Conservation (phyloP, 805 yeast genomes). For the Candida suzukii region DNA sequence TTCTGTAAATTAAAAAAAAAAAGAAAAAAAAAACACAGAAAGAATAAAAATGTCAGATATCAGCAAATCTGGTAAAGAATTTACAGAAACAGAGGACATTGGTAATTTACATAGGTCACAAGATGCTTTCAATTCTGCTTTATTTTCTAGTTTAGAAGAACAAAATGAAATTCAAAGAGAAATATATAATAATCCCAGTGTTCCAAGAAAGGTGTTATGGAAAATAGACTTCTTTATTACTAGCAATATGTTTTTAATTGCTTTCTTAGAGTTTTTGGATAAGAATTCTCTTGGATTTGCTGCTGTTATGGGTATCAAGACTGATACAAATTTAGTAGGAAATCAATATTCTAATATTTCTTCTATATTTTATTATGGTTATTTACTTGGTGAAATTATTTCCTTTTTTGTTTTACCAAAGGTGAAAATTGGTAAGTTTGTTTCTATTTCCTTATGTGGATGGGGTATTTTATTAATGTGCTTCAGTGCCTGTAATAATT, state of each 20-base stretch:
- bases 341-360: conserved; percentile 24
- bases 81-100: too few species aligned
- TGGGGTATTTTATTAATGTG: conserved; percentile 57
- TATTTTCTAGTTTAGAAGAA: not conserved
- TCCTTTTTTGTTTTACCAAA: conserved; percentile 39
- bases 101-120: too few species aligned
- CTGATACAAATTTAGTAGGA: conserved; percentile 40
- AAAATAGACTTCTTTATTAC: conserved; percentile 45
- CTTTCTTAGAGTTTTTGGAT: conserved; percentile 51
- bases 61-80: too few species aligned
- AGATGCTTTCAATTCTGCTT: too few species aligned
- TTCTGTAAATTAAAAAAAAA: too few species aligned
- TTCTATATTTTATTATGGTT: conserved; percentile 41
- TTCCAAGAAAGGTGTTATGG: conserved; percentile 9
- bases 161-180: not conserved
- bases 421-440: conserved; percentile 46
- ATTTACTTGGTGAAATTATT: conserved; percentile 43
- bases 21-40: too few species aligned
- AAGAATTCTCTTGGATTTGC: conserved; percentile 45
- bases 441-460: conserved; percentile 36
- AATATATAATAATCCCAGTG: not conserved
- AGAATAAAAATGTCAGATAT: too few species aligned
- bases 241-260: conserved; percentile 42
- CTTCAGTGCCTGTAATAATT: conserved; percentile 34
- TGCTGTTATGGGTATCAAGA: conserved; percentile 44